Percentiles rank a stretch among this genome's conserved stretches.
Conservation (phyloP, 2,329 filamentous ascomycete genomes). For the Pyrenophora tritici-repentis region DNA sequence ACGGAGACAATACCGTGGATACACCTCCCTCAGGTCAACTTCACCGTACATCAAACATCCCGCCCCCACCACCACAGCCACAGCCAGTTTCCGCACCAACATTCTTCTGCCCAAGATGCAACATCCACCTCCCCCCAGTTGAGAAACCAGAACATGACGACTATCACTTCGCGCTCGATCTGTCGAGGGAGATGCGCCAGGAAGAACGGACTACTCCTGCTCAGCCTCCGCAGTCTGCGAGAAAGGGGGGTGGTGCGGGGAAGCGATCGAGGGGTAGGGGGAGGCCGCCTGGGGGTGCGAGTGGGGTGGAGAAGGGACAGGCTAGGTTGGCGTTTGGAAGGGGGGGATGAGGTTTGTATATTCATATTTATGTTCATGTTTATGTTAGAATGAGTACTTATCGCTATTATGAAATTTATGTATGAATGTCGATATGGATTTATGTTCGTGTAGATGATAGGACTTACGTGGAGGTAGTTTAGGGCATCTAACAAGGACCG, state of each 20-base stretch:
- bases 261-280: conserved; percentile 43
- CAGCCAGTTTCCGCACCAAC: conserved; percentile 3
- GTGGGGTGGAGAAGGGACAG: conserved; percentile 51
- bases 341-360: conserved; percentile 1
- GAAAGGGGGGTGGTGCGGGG: conserved; percentile 14
- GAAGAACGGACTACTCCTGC: conserved; percentile 29
- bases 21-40: conserved; percentile 45
- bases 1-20: conserved; percentile 14
- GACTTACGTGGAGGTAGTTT: too few species aligned
- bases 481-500: too few species aligned
- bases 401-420: background rate
- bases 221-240: conserved; percentile 1
- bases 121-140: conserved; percentile 60
- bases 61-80: conserved; percentile 7
- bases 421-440: background rate
- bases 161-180: conserved; percentile 91
- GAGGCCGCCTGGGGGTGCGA: conserved; percentile 33
- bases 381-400: background rate
- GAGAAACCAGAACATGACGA: conserved; percentile 80
- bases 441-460: background rate
- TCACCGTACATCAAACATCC: background rate
- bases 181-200: conserved; percentile 65
- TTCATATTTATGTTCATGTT: background rate
- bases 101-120: conserved; percentile 69
- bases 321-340: conserved; percentile 52